Conservation (phyloP, 208 protist genomes). For the Kentomonas sorsogonicus region DNA sequence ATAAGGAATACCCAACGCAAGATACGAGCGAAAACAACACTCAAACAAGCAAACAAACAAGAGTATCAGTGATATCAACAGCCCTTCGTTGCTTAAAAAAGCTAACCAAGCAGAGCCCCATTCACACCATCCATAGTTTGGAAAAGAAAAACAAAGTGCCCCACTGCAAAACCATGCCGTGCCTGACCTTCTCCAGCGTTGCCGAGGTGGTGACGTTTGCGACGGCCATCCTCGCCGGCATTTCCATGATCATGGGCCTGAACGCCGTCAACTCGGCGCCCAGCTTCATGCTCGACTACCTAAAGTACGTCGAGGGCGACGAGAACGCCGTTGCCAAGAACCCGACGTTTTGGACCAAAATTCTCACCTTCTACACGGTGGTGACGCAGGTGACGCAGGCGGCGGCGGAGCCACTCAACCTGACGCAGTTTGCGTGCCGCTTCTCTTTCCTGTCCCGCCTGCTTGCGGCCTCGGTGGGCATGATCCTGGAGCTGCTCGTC, state of each 20-base stretch:
- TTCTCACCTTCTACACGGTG: conserved; percentile 68
- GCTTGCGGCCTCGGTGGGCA: conserved; percentile 19
- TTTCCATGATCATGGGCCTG: conserved; percentile 67
- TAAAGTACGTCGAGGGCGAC: conserved; percentile 37
- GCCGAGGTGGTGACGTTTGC: conserved; percentile 42
- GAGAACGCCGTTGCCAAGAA: conserved; percentile 26
- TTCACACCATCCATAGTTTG: background rate
- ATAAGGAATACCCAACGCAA: too few species aligned
- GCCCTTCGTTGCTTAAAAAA: too few species aligned
- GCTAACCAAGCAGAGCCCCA: too few species aligned
- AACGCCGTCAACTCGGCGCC: conserved; percentile 72
- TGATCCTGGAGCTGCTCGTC: conserved; percentile 43
- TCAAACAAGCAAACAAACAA: too few species aligned
- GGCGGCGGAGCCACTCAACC: conserved; percentile 30
- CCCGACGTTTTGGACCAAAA: conserved; percentile 38
- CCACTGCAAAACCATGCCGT: conserved; percentile 14
- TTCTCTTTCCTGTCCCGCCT: conserved; percentile 45
- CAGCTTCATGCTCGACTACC: conserved; percentile 67
- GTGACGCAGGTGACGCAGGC: conserved; percentile 56
- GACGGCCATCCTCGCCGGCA: conserved; percentile 58
- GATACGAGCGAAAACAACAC: too few species aligned
- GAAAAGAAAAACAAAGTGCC: background rate
- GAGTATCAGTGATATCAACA: too few species aligned
- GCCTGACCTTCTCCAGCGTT: conserved; percentile 17
- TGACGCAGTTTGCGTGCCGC: conserved; percentile 39